phyloP scores from a whole-genome alignment of 2,329 filamentous ascomycete genomes.

The Dothistroma septosporum region DNA sequence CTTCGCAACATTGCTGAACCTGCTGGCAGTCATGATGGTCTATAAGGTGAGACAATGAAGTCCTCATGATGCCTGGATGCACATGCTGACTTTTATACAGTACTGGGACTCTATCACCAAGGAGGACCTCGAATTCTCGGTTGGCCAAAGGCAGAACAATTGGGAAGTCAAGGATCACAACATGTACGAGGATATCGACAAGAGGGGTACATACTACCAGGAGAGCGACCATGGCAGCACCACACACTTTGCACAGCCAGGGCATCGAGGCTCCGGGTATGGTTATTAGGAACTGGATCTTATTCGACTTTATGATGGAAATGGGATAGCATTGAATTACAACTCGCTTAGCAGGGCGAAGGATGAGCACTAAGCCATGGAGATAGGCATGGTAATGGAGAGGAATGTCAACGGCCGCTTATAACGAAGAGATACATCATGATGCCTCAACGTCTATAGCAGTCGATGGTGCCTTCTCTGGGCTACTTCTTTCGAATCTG shows the following conservation, averaged over 20 bases:
- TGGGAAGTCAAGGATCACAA: conserved; percentile 93
- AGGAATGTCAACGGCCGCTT: background rate
- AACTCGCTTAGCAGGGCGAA: conserved; percentile 19
- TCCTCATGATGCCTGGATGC: background rate
- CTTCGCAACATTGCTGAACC: conserved; percentile 88
- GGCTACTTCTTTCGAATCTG: background rate
- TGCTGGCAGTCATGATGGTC: conserved; percentile 97
- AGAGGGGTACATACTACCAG: conserved; percentile 66
- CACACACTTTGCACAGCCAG: conserved; percentile 39
- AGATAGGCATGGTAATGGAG: background rate
- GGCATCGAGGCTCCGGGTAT: conserved; percentile 21
- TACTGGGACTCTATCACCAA: conserved; percentile 99
- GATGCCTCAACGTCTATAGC: no score
- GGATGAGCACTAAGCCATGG: background rate
- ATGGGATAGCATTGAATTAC: background rate
- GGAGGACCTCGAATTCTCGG: conserved; percentile 96
- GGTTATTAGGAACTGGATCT: conserved; percentile 14
- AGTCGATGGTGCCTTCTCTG: no score
- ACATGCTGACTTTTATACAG: conserved; percentile 42
- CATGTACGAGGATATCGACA: conserved; percentile 72
- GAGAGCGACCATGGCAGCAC: conserved; percentile 61
- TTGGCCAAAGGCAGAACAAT: conserved; percentile 90
- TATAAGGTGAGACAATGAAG: conserved; percentile 70
- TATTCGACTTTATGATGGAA: background rate
- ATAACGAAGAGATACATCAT: background rate